These are phyloP conservation scores for Ceratonia siliqua DNA, from an alignment of 306 rosid genomes.

Conservation along the genomic window DNA sequence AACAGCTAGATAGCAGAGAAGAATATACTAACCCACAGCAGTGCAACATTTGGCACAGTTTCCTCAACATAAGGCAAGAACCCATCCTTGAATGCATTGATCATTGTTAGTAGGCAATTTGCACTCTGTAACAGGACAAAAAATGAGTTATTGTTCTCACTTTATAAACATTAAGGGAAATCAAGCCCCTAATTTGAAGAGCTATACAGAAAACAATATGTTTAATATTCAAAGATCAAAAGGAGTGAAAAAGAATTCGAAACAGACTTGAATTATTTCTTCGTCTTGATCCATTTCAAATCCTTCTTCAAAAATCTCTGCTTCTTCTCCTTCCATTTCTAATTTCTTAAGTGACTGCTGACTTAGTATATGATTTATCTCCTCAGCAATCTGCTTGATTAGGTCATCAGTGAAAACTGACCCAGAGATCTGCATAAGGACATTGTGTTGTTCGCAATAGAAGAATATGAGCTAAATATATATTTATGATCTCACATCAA, in stretches of 20 bases:
- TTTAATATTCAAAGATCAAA: not conserved
- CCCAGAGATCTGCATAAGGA: slow-evolving; percentile 21
- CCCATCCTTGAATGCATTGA: not conserved
- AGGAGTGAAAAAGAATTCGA: not conserved
- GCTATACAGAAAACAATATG: not conserved
- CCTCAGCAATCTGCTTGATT: not conserved
- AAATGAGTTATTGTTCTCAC: not conserved
- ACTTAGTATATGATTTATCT: not conserved
- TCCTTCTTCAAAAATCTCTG: not conserved
- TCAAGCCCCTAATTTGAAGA: not conserved
- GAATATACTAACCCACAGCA: slow-evolving; percentile 23
- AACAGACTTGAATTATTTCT: slow-evolving; percentile 29
- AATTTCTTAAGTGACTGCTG: not conserved
- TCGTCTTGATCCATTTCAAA: not conserved
- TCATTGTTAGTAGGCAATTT: not conserved
- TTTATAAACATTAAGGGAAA: not conserved
- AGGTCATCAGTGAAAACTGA: not conserved
- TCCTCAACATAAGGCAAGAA: slow-evolving; percentile 8
- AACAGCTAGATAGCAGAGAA: not conserved
- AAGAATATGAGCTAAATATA: not conserved
- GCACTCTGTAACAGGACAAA: not conserved
- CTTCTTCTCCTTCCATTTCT: not conserved
- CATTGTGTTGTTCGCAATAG: not conserved
- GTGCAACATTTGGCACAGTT: slow-evolving; percentile 14
- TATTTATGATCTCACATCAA: not conserved